Percentiles rank a stretch among this genome's conserved stretches.
Evolutionary conservation across 768 basidiomycete genomes (phyloP).

Genomic region (Boletus bicolor): DNA sequence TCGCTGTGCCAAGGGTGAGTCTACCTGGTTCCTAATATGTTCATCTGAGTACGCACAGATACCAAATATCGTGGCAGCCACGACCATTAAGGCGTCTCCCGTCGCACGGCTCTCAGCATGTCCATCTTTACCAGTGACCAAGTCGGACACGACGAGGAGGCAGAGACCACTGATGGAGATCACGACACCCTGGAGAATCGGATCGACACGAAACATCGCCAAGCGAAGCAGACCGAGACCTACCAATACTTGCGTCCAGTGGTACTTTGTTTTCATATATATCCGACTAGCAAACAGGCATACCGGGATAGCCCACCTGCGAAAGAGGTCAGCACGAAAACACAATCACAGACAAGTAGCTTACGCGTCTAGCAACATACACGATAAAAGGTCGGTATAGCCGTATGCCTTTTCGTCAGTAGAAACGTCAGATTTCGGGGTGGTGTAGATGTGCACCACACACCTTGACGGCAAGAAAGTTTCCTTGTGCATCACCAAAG

Average conservation of each 20-base stretch:
- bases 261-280: slow-evolving; percentile 74
- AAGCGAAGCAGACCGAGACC: slow-evolving; percentile 8
- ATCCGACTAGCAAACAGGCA: slow-evolving; percentile 79
- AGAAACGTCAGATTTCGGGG: background rate
- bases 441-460: background rate
- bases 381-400: slow-evolving; percentile 83
- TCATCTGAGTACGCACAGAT: slow-evolving; percentile 52
- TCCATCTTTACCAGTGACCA: slow-evolving; percentile 72
- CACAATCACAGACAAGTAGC: slow-evolving; percentile 12
- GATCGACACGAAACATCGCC: background rate
- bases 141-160: slow-evolving; percentile 74
- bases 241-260: slow-evolving; percentile 80
- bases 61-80: slow-evolving; percentile 82
- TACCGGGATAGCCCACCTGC: slow-evolving; percentile 83
- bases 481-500: slow-evolving; percentile 78
- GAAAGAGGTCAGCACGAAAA: slow-evolving; percentile 1
- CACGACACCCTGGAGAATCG: slow-evolving; percentile 51
- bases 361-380: slow-evolving; percentile 88
- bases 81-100: slow-evolving; percentile 83
- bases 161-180: slow-evolving; percentile 73
- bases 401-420: slow-evolving; percentile 55
- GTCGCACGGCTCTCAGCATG: slow-evolving; percentile 58
- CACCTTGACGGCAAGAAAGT: slow-evolving; percentile 79
- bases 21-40: background rate
- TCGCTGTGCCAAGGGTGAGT: slow-evolving; percentile 47